Evolutionary conservation across 1,284 basidiomycete genomes (phyloP), one percentile per base, ranked within the genome.

Genomic region (Ceratobasidium sp.): DNA sequence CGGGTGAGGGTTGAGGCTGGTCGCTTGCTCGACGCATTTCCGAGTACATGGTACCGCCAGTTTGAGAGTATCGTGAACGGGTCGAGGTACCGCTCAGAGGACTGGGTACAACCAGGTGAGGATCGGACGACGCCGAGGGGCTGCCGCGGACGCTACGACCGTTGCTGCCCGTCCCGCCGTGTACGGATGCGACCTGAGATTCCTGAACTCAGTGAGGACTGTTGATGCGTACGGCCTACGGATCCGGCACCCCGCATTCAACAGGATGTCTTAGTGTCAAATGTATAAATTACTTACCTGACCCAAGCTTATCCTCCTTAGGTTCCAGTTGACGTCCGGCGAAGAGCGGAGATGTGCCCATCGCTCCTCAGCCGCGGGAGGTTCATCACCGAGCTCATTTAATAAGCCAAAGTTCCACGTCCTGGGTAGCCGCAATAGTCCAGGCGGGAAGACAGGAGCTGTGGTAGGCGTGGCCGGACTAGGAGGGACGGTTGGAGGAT

Each of bases 331-430:
- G 13, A 56, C 31, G 17, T 74, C 69, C 31, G 69, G 69, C 2
- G 69, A 61, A 11, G 58, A 15, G 15, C 69, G 69, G 56, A 74
- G 39, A 28, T 74, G 23, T 15, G 56, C 56, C 69, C 69, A 74
- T 61, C 58, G 56, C 26, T 74, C 69, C 53, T 74, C 69, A 20
- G 69, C 56, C n/a, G 69, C 69, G 23, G 69, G 69, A 49, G 69
- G 69, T 33, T 74, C 69, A 23, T 74, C 69, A 7, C 69, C 69
- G 35, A 74, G 69, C 37, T 74, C 69, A 33, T 74, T 74, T 6
- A 74, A n/a, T 3, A 74, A 23, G 23, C 69, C 69, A 74, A 74
- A 74, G 69, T 74, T 74, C 56, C 58, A 74, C 51, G 69, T 74
- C 17, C 69, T 58, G 28, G 69, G 69, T 15, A 74, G 31, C 31